phyloP scores from a whole-genome alignment of 306 rosid genomes.

The Ochetophila trinervis region DNA sequence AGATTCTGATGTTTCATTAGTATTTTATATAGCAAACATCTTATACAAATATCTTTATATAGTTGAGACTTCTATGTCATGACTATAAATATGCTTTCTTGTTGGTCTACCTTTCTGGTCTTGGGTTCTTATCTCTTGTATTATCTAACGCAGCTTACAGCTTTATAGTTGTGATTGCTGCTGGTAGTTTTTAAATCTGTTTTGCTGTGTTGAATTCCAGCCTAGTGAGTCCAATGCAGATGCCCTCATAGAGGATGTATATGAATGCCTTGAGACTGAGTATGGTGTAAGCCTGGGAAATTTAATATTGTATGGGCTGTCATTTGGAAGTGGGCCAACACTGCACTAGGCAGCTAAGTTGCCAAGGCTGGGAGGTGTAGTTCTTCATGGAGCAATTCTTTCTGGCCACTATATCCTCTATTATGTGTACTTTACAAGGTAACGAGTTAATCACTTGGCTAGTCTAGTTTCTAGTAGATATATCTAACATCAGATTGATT shows the following conservation, averaged over 20 bases:
- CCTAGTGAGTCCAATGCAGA: too few relatives aligned
- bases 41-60: too few relatives aligned
- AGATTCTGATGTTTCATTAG: neutral
- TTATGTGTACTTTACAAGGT: conserved; percentile 92
- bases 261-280: too few relatives aligned
- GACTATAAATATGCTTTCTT: neutral
- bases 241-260: too few relatives aligned
- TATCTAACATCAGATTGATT: neutral
- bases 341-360: conserved; percentile 83
- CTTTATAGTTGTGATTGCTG: neutral
- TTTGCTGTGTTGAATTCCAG: conserved; percentile 11
- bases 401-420: conserved; percentile 91
- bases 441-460: conserved; percentile 10
- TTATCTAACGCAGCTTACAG: neutral
- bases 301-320: too few relatives aligned
- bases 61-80: too few relatives aligned
- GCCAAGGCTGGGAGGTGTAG: conserved; percentile 91
- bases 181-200: neutral
- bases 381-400: conserved; percentile 93
- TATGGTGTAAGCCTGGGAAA: too few relatives aligned
- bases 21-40: neutral
- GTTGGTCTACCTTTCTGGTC: conserved; percentile 4
- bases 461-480: too few relatives aligned
- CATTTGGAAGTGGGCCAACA: conserved; percentile 99
- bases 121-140: too few relatives aligned